Evolutionary conservation across 306 rosid genomes (phyloP).

Genomic region (Nissolia schottii): DNA sequence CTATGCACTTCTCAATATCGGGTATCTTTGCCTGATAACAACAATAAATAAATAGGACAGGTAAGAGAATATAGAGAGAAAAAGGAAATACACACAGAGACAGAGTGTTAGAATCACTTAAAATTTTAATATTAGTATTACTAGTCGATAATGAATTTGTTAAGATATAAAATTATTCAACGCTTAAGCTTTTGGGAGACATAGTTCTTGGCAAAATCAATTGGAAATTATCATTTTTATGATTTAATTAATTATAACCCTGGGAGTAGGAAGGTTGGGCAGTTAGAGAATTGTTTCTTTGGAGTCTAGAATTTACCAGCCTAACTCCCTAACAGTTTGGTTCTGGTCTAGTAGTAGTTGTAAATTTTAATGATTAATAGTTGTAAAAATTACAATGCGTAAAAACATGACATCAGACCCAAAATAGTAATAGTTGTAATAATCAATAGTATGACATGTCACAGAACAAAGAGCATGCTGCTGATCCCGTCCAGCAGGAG

Average conservation of each 20-base stretch:
- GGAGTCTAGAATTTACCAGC: not conserved
- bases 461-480: not conserved
- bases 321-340: not conserved
- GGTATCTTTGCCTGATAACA: conserved; percentile 88
- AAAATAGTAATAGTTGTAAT: conserved; percentile 3
- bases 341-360: not conserved
- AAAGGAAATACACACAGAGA: not conserved
- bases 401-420: not conserved
- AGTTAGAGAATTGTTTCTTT: not conserved
- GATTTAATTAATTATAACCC: not conserved
- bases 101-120: not conserved
- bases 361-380: too few relatives aligned
- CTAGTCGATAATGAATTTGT: not conserved
- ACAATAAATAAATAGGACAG: conserved; percentile 22
- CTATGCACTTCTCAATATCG: conserved; percentile 90
- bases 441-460: not conserved
- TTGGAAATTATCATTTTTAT: not conserved
- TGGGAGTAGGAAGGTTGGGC: not conserved
- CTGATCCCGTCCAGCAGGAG: not conserved
- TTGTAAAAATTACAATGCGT: not conserved
- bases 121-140: not conserved
- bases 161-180: too few relatives aligned
- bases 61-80: not conserved
- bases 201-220: too few relatives aligned
- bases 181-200: too few relatives aligned